Conservation (phyloP, 129 eudicot species). For the Centaurea solstitialis region DNA sequence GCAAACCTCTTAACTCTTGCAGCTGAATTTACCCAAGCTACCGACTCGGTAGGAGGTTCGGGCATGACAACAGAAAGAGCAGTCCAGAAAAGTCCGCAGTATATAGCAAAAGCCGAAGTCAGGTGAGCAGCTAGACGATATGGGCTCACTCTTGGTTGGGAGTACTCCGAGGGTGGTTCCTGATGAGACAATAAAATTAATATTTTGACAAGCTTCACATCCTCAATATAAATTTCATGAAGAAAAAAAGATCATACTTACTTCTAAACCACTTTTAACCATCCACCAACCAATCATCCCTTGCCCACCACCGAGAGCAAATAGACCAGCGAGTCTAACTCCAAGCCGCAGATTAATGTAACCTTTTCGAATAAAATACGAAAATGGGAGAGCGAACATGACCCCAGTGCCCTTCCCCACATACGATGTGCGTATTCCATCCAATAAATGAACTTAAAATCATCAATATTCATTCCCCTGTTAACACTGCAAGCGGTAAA, state of each 20-base stretch:
- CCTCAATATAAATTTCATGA: neutral
- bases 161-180: slow-evolving; percentile 85
- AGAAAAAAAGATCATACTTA: slow-evolving; percentile 25
- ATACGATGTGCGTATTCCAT: slow-evolving; percentile 98
- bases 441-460: slow-evolving; percentile 97
- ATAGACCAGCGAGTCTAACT: slow-evolving; percentile 68
- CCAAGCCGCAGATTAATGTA: slow-evolving; percentile 76
- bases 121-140: slow-evolving; percentile 96
- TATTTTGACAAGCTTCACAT: neutral
- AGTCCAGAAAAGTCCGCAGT: slow-evolving; percentile 93
- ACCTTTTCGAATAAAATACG: slow-evolving; percentile 88
- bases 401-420: slow-evolving; percentile 98
- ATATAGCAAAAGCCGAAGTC: slow-evolving; percentile 87
- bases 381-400: slow-evolving; percentile 95
- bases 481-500: slow-evolving; percentile 62
- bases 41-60: slow-evolving; percentile 89
- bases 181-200: slow-evolving; percentile 19
- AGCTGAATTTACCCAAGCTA: slow-evolving; percentile 85
- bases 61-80: slow-evolving; percentile 98
- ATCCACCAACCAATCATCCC: slow-evolving; percentile 99
- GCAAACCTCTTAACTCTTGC: slow-evolving; percentile 85
- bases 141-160: slow-evolving; percentile 95
- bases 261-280: slow-evolving; percentile 99
- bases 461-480: slow-evolving; percentile 85
- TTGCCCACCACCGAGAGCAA: slow-evolving; percentile 97